Base-by-base conservation (phyloP, 2,329 filamentous ascomycete genomes). In the Penicillium vulpinum region DNA sequence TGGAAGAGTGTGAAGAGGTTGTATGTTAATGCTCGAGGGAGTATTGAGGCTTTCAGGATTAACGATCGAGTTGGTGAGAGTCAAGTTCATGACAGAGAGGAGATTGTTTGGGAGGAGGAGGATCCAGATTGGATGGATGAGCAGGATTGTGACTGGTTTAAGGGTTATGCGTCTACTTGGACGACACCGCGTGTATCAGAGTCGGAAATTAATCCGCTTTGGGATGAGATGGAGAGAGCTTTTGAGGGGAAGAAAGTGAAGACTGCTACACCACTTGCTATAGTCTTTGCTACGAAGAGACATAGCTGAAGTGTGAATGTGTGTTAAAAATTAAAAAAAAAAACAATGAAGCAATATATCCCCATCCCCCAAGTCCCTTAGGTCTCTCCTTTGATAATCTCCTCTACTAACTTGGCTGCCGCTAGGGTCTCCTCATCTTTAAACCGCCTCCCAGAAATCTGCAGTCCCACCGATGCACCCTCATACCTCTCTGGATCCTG, bases 391-490 rank as follows among this genome's bases (percentile, higher is more conserved):
- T 56, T 57, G 8, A 68, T 39, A 54, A 65, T 58, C 26, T 51
- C 61, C 40, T 66, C 59, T 1, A 72, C 56, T 49, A 72, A 31
- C 50, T 63, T 68, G 4, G 69, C 69, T 2, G 70, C 70, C 18
- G 71, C 72, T 39, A 75, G 39, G 0, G 69, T 72, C 65, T 80
- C 83, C 63, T 85, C 83, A 56, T 85, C 83, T 50, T 82, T 78
- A n/a, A 81, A 76, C 46, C 75, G 77, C 4, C 76, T 71, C 2
- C 80, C 79, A 3, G 82, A 70, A 33, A 85, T 70, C 64, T 85
- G 82, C 18, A 85, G 59, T 0, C 77, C 78, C 10, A 85, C 75
- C 0, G 82, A 81, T 7, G 81, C 70, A 0, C 71, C 71, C 33
- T 76, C 70, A 52, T 71, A 75, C n/a, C 63, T 58, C 52, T 68